Conservation (phyloP, 768 basidiomycete species). For the Leucocoprinus sp. region DNA sequence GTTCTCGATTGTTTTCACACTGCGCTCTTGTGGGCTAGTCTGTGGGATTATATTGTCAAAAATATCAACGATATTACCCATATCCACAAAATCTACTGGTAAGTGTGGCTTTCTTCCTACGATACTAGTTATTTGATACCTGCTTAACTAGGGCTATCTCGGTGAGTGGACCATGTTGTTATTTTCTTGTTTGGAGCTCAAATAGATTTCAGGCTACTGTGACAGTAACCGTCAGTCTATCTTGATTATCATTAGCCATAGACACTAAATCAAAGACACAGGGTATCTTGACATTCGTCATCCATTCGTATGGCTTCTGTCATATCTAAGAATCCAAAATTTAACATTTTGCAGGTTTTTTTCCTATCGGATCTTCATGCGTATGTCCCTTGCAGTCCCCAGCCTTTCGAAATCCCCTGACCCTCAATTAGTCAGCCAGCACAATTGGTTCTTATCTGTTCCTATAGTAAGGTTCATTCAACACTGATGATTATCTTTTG, state of each 20-base stretch:
- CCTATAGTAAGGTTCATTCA: conserved; percentile 22
- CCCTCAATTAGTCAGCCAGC: conserved; percentile 24
- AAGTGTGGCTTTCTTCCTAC: background rate
- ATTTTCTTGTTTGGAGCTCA: background rate
- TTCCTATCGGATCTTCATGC: conserved; percentile 29
- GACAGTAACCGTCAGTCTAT: conserved; percentile 16
- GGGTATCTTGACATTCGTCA: conserved; percentile 25
- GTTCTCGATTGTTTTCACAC: conserved; percentile 31
- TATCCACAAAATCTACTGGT: conserved; percentile 31
- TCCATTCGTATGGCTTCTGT: conserved; percentile 18
- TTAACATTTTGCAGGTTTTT: conserved; percentile 22
- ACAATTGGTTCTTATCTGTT: conserved; percentile 23
- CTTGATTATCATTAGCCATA: background rate
- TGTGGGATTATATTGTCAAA: conserved; percentile 32
- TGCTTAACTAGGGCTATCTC: conserved; percentile 1
- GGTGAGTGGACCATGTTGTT: background rate
- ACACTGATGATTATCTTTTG: background rate
- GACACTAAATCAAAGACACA: conserved; percentile 1
- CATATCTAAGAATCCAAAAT: background rate
- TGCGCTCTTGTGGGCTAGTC: conserved; percentile 26
- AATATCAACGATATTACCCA: conserved; percentile 20
- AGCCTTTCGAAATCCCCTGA: too few species aligned
- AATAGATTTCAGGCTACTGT: conserved; percentile 20
- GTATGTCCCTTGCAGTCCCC: conserved; percentile 19
- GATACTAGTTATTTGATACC: background rate